phyloP scores from a whole-genome alignment of 352 stramenopile genomes.

The Pythium pyrilobum region DNA sequence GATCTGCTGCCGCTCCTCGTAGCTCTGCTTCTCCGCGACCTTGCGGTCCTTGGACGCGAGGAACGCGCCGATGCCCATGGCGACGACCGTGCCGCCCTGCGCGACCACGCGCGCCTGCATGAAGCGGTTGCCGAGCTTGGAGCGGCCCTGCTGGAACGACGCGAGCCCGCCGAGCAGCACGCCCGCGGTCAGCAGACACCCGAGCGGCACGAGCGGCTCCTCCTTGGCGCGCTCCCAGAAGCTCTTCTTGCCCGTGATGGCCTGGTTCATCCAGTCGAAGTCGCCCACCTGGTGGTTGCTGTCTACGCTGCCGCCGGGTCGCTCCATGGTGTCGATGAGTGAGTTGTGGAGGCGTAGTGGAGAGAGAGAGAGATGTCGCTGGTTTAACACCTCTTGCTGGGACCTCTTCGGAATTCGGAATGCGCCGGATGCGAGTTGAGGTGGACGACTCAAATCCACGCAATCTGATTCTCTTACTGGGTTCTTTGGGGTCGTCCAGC shows the following conservation, averaged over 20 bases:
- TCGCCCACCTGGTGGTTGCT: slow-evolving; percentile 36
- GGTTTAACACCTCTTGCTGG: background rate
- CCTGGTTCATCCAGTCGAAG: slow-evolving; percentile 63
- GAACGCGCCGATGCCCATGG: slow-evolving; percentile 43
- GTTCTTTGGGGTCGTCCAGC: slow-evolving; percentile 1
- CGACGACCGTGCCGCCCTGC: slow-evolving; percentile 67
- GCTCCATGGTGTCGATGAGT: slow-evolving; percentile 6
- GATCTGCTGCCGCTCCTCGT: slow-evolving; percentile 72
- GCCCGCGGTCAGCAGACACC: slow-evolving; percentile 52
- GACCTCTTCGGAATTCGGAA: slow-evolving; percentile 19
- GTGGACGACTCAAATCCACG: background rate
- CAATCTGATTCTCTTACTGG: slow-evolving; percentile 8
- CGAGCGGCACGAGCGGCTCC: slow-evolving; percentile 71
- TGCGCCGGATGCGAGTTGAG: slow-evolving; percentile 6
- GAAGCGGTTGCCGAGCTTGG: slow-evolving; percentile 75
- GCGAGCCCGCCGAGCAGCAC: slow-evolving; percentile 64
- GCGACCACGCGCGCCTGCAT: slow-evolving; percentile 77
- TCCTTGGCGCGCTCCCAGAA: slow-evolving; percentile 61
- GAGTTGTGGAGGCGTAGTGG: background rate
- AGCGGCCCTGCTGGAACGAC: slow-evolving; percentile 68
- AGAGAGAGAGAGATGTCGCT: background rate
- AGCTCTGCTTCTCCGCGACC: slow-evolving; percentile 45
- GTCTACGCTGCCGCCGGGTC: slow-evolving; percentile 8
- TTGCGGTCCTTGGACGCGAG: slow-evolving; percentile 44
- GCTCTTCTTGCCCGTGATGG: slow-evolving; percentile 51